A percentile compares a stretch with the other conserved stretches of the same genome.
These are phyloP conservation scores for Yarrowia divulgata DNA, from an alignment of 805 yeast species.

Conservation along the genomic window DNA sequence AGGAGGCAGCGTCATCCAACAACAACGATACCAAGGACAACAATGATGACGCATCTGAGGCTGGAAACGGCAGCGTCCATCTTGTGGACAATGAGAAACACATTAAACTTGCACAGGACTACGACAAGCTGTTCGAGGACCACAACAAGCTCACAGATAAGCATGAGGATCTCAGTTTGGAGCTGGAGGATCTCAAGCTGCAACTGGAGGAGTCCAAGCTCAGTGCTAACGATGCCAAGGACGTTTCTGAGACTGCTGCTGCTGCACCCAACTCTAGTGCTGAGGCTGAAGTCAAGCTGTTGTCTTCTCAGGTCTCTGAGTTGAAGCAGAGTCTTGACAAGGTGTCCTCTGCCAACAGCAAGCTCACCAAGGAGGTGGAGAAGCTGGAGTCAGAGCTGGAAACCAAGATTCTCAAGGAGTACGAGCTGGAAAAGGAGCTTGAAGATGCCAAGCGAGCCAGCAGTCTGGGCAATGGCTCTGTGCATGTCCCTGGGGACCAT, in stretches of 20 bases:
- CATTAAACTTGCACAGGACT: constrained; percentile 22
- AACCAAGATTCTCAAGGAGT: constrained; percentile 46
- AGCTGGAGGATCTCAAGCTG: constrained; percentile 27
- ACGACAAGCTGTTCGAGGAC: constrained; percentile 35
- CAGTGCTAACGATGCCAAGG: constrained; percentile 2
- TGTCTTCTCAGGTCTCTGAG: constrained; percentile 25
- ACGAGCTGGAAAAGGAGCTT: constrained; percentile 48
- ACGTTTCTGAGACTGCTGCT: not conserved
- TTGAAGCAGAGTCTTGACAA: constrained; percentile 21
- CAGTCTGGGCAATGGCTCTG: constrained; percentile 15
- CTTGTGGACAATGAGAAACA: constrained; percentile 47
- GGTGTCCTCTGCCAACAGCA: constrained; percentile 21
- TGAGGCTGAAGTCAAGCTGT: constrained; percentile 24
- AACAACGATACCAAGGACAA: constrained; percentile 27
- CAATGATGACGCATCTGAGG: not conserved
- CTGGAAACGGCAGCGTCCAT: constrained; percentile 46
- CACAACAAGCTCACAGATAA: constrained; percentile 30
- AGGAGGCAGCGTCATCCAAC: constrained; percentile 21
- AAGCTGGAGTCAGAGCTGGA: constrained; percentile 47
- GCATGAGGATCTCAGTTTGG: constrained; percentile 25
- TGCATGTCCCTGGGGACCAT: not conserved
- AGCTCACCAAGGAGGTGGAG: constrained; percentile 44
- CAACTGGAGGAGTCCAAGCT: constrained; percentile 32
- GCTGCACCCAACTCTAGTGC: constrained; percentile 11
- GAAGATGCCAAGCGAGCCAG: constrained; percentile 37